Evolutionary conservation across 2,329 filamentous ascomycete species (phyloP), one percentile per base, ranked within the genome.

Genomic region (Nigrospora sphaerica): DNA sequence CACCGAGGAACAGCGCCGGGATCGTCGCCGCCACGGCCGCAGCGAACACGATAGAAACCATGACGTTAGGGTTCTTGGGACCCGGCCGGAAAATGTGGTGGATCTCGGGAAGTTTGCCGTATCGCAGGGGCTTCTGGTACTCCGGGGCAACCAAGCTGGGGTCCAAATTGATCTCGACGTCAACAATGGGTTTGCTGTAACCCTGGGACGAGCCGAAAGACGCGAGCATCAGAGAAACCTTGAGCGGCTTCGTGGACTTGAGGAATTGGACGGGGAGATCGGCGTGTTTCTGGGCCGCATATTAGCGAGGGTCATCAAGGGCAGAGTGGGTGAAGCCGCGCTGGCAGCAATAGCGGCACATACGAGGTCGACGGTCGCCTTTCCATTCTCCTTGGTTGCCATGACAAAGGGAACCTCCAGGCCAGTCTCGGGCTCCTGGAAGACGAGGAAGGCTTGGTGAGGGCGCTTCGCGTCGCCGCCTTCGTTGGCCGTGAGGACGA

Each of bases 391-490:
- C 72, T 95, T 95, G 41, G 95, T 72, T 12, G 72, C 83, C 57
- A 98, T 76, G 2, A 90, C 82, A 59, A 92, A 95, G 1, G 91
- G 90, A 19, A 90, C 84, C 66, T 97, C 91, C 40, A 98, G 74
- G 33, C 88, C 88, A 12, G 83, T 84, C 12, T 75, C 71, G 12
- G 77, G 71, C 57, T 97, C 90, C 57, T 80, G 83, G 48, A 98
- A 69, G 14, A 93, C 76, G 45, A 98, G 75, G 72, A 96, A 96
- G 6, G 90, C 90, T 69, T 98, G 93, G 68, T 98, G 93, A 57
- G 93, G 89, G 54, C 87, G 82, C 75, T 90, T 92, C 40, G 80
- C 77, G 57, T 82, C 84, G 67, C 83, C 82, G 62, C 80, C 83
- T 60, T 95, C 88, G 63, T 86, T 85, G 10, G 88, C 78, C 32